Base-by-base conservation (phyloP, 163 green algal genomes). In the Scenedesmus sp. region DNA sequence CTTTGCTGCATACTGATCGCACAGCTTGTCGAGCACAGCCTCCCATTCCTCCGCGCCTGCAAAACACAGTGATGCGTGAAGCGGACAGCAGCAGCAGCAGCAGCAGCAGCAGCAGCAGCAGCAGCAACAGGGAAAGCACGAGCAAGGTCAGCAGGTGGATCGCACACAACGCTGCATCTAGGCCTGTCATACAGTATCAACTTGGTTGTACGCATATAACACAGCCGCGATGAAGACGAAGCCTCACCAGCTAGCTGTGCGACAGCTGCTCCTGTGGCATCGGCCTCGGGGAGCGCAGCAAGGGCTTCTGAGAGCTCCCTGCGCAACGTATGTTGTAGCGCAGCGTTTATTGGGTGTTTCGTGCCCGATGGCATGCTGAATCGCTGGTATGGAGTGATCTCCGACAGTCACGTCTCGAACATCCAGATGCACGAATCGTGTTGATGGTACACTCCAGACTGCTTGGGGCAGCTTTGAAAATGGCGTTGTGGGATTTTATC, bases 331-430 rank as follows among this genome's bases (percentile, higher is more conserved):
- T 76, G 65, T 24, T 76, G 65, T 30, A 76, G 20, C 18, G 65
- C 65, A 76, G 30, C 7, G 40, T 76, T n/a, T 3, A n/a, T 9
- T 3, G 30, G 30, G 26, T 76, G 65, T 76, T 76, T 76, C 65
- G 65, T 7, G 65, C 65, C 65, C 26, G 30, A 76, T 40, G 30
- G 65, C 65, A 76, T 76, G 65, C 30, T 30, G 37, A 22, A 20
- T 76, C 7, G 65, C 30, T 40, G 16, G 13, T 20, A 16, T 76
- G 65, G 65, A 40, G 7, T 76, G 65, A 40, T 76, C 30, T 76
- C 65, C 65, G 65, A 76, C 30, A 76, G 65, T 76, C 65, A 76
- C 65, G 65, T 76, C 65, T 76, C 65, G 65, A 76, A 30, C 65
- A 76, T 76, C 7, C 65, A 76, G 30, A 40, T 76, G 65, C 65